These are phyloP conservation scores for Cladosporium sp. DNA, from an alignment of 2,329 filamentous ascomycete genomes.

Conservation along the genomic window DNA sequence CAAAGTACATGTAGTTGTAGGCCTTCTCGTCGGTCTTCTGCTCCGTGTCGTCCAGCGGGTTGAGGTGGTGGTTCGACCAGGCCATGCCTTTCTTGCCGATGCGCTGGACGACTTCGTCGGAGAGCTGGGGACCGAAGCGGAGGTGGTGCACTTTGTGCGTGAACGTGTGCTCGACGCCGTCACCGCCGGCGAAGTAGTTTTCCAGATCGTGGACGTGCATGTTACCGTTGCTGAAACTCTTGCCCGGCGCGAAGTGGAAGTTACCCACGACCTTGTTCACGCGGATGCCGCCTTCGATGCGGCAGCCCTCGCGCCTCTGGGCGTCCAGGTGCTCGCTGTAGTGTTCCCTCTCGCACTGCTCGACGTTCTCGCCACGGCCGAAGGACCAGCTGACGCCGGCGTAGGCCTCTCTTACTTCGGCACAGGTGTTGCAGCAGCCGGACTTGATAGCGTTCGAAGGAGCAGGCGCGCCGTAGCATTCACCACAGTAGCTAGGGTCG, in stretches of 20 bases:
- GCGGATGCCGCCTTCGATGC: conserved; percentile 82
- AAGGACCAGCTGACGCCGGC: conserved; percentile 88
- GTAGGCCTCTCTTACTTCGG: conserved; percentile 94
- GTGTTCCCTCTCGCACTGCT: conserved; percentile 93
- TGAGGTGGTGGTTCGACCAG: conserved; percentile 88
- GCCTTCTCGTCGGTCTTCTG: conserved; percentile 76
- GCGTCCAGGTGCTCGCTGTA: conserved; percentile 83
- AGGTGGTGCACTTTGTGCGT: conserved; percentile 83
- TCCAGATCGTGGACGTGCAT: conserved; percentile 97
- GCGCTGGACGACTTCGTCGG: conserved; percentile 65
- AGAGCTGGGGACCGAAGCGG: conserved; percentile 87
- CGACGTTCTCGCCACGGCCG: conserved; percentile 82
- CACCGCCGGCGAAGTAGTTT: conserved; percentile 78
- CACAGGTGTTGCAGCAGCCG: conserved; percentile 96
- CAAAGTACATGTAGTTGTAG: conserved; percentile 98
- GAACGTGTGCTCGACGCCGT: conserved; percentile 72
- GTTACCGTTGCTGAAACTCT: conserved; percentile 92
- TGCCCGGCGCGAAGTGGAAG: conserved; percentile 95
- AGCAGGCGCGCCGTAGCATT: conserved; percentile 79
- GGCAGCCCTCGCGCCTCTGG: conserved; percentile 87
- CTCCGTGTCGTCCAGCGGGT: conserved; percentile 76
- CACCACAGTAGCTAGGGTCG: conserved; percentile 86
- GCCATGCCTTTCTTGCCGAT: conserved; percentile 51
- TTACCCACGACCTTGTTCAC: conserved; percentile 99
- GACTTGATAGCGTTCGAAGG: conserved; percentile 67